A percentile compares a stretch with the other conserved stretches of the same genome.
Evolutionary conservation across 139 green algal genomes (phyloP).

Genomic region (Astrephomene gubernaculifera): DNA sequence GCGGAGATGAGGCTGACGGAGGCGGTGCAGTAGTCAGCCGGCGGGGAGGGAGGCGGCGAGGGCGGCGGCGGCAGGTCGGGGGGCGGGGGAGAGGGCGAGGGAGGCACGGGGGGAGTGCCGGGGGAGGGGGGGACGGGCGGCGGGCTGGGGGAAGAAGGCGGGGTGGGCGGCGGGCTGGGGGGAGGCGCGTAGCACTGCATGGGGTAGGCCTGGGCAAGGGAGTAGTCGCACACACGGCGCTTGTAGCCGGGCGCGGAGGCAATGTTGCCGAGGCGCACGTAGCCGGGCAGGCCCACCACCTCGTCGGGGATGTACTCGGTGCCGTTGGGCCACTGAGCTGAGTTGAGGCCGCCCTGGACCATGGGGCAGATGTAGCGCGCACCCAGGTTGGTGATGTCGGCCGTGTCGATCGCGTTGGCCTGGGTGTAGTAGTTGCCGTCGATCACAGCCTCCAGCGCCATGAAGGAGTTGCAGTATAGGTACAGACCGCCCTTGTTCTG

Average conservation of each 20-base stretch:
- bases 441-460: conserved; percentile 9
- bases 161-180: not conserved
- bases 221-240: conserved; percentile 10
- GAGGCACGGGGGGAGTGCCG: not conserved
- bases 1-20: not conserved
- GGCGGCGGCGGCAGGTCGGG: conserved; percentile 13
- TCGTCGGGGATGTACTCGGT: not conserved
- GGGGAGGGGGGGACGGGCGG: not conserved
- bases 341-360: not conserved
- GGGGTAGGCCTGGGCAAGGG: not conserved
- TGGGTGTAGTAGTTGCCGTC: not conserved
- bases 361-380: conserved; percentile 18
- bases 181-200: not conserved
- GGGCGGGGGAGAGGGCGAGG: not conserved
- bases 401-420: not conserved
- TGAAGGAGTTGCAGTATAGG: conserved; percentile 10
- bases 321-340: conserved; percentile 1
- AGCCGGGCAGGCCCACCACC: conserved; percentile 14
- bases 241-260: not conserved
- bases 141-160: not conserved
- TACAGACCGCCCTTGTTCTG: not conserved
- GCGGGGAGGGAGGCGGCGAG: conserved; percentile 3
- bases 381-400: not conserved
- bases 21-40: not conserved
- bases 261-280: conserved; percentile 16